phyloP scores from a whole-genome alignment of 371 early-diverging fungal genomes.

The Actinomortierella ambigua region DNA sequence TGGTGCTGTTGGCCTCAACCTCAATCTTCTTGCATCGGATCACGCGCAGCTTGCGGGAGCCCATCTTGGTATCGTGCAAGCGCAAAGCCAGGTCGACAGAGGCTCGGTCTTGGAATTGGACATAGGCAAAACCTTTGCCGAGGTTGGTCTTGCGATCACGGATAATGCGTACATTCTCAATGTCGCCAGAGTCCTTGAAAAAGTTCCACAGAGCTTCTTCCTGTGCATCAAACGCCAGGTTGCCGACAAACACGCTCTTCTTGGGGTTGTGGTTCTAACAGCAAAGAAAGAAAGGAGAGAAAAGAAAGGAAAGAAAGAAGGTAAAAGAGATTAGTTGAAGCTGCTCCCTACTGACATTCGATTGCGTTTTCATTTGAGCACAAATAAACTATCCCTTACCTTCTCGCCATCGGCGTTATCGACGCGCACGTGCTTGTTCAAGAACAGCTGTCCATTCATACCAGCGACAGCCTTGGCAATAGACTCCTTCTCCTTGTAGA shows the following conservation, averaged over 20 bases:
- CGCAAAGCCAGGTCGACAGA: constrained; percentile 80
- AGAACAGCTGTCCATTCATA: constrained; percentile 81
- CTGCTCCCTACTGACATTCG: no score
- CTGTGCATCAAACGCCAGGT: constrained; percentile 82
- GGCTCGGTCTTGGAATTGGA: constrained; percentile 72
- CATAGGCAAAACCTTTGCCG: constrained; percentile 96
- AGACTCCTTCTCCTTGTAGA: constrained; percentile 66
- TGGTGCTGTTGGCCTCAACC: constrained; percentile 49
- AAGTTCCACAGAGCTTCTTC: constrained; percentile 89
- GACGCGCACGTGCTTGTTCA: constrained; percentile 88
- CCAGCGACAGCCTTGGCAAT: constrained; percentile 64
- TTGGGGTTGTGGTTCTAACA: constrained; percentile 73
- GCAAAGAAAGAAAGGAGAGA: background rate
- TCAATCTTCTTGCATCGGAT: constrained; percentile 61
- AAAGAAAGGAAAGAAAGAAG: background rate
- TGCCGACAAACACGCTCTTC: constrained; percentile 91
- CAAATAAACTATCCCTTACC: constrained; percentile 31
- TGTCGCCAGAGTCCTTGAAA: constrained; percentile 83
- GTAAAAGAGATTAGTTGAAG: background rate
- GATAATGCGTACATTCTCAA: constrained; percentile 86
- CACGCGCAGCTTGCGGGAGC: constrained; percentile 64
- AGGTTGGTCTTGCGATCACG: constrained; percentile 87
- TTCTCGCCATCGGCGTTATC: constrained; percentile 68
- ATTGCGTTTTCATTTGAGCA: no score
- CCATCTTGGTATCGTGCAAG: constrained; percentile 75